Conservation (phyloP, 108 stramenopile genomes). For the Parietichytrium sp. region DNA sequence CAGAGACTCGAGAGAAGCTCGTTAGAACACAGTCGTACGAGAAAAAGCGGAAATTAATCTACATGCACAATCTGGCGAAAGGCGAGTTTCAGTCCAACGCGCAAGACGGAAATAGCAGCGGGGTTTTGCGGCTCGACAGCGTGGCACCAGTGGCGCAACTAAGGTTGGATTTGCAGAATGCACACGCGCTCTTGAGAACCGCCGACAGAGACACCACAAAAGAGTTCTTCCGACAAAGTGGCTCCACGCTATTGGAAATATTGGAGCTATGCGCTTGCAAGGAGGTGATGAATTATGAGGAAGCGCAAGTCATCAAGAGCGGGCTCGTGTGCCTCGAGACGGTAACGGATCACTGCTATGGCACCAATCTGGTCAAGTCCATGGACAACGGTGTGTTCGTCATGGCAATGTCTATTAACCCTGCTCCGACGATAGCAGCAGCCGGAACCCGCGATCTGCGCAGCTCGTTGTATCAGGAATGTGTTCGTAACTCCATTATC, state of each 20-base stretch:
- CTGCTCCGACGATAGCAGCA: neutral
- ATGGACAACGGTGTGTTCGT: neutral
- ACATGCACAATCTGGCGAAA: no score
- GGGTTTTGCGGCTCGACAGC: no score
- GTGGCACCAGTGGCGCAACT: no score
- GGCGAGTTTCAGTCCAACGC: no score
- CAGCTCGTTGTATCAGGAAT: no score
- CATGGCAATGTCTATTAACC: neutral
- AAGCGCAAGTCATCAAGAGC: neutral
- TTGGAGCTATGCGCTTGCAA: neutral
- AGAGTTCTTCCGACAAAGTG: neutral
- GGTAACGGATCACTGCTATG: neutral
- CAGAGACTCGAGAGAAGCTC: no score
- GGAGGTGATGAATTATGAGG: neutral
- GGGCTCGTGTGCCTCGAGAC: constrained; percentile 2
- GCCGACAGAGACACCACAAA: neutral
- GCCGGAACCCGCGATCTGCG: no score
- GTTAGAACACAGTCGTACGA: no score
- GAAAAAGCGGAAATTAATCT: no score
- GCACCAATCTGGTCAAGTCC: neutral
- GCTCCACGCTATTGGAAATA: constrained; percentile 26
- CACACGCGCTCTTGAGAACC: neutral
- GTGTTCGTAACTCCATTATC: constrained; percentile 2
- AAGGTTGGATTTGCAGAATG: no score
- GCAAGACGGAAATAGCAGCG: no score